Evolutionary conservation across 352 stramenopile genomes (phyloP).

Genomic region (Globisporangium spinosum): DNA sequence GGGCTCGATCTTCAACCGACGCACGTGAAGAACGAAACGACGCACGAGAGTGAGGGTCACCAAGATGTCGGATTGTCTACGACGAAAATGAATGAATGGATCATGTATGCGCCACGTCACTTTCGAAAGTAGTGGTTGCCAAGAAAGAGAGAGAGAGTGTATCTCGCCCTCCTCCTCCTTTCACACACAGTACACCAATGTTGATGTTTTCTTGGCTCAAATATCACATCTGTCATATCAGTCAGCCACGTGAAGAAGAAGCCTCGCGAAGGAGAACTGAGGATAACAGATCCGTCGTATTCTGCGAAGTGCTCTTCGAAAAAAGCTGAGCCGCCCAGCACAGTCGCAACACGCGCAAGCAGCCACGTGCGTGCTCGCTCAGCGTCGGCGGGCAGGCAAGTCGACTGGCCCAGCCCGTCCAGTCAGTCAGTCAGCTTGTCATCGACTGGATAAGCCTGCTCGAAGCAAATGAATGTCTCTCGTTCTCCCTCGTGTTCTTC

Average conservation of each 20-base stretch:
- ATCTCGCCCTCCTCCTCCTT: neutral
- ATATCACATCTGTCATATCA: neutral
- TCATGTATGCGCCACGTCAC: neutral
- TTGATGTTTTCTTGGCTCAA: neutral
- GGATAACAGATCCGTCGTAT: neutral
- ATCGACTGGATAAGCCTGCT: neutral
- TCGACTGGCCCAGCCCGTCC: too few species aligned
- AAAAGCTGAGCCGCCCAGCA: slow-evolving; percentile 1
- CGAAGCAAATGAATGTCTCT: neutral
- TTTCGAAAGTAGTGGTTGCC: neutral
- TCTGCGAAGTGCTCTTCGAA: slow-evolving; percentile 1
- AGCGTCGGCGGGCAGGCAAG: too few species aligned
- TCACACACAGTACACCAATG: neutral
- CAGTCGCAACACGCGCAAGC: neutral
- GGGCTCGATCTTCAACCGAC: slow-evolving; percentile 1
- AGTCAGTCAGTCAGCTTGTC: too few species aligned
- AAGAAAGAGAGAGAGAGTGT: neutral
- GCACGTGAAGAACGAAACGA: neutral
- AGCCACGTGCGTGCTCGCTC: neutral
- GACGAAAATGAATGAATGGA: too few species aligned
- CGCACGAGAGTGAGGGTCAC: neutral
- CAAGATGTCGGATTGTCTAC: neutral
- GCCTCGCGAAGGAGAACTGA: neutral
- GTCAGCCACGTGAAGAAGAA: neutral
- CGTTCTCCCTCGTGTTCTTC: neutral